A percentile compares a stretch with the other conserved stretches of the same genome.
Conservation (phyloP, 2,329 filamentous ascomycete genomes). For the Alternaria arbusti region DNA sequence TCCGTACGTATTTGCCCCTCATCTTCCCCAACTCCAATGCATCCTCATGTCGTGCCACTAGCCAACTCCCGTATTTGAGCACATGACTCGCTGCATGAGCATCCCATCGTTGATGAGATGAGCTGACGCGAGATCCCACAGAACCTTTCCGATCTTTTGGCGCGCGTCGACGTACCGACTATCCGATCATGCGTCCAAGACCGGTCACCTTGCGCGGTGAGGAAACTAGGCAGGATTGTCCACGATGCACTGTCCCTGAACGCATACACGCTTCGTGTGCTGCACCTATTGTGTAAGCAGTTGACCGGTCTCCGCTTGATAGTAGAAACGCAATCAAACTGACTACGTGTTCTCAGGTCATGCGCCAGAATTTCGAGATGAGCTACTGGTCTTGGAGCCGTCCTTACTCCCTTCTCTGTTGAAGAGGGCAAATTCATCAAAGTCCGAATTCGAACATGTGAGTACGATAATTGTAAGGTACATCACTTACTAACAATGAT, state of each 20-base stretch:
- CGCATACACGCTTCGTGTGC: slow-evolving; percentile 57
- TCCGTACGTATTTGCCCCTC: slow-evolving; percentile 49
- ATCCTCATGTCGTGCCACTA: slow-evolving; percentile 17
- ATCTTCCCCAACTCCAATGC: slow-evolving; percentile 12
- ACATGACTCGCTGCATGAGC: slow-evolving; percentile 32
- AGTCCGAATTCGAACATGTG: slow-evolving; percentile 40
- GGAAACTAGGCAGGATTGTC: slow-evolving; percentile 50
- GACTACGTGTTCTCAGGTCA: slow-evolving; percentile 32
- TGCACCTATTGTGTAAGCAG: slow-evolving; percentile 56
- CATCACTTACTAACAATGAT: background rate
- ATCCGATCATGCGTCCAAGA: slow-evolving; percentile 55
- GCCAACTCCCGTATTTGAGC: slow-evolving; percentile 2
- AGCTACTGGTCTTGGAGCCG: slow-evolving; percentile 39
- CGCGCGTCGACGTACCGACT: slow-evolving; percentile 37
- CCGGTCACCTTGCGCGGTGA: slow-evolving; percentile 58
- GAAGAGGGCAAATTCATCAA: slow-evolving; percentile 39
- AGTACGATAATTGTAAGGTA: slow-evolving; percentile 4
- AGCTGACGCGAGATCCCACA: slow-evolving; percentile 36
- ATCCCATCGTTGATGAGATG: slow-evolving; percentile 6
- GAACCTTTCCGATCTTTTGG: slow-evolving; percentile 47
- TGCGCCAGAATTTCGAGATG: slow-evolving; percentile 39
- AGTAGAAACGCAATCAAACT: slow-evolving; percentile 8
- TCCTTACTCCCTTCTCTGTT: slow-evolving; percentile 42
- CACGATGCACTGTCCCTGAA: slow-evolving; percentile 59
- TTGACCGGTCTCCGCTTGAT: background rate